phyloP scores from a whole-genome alignment of 129 eudicot species.

The Chrysanthemum makinoi region DNA sequence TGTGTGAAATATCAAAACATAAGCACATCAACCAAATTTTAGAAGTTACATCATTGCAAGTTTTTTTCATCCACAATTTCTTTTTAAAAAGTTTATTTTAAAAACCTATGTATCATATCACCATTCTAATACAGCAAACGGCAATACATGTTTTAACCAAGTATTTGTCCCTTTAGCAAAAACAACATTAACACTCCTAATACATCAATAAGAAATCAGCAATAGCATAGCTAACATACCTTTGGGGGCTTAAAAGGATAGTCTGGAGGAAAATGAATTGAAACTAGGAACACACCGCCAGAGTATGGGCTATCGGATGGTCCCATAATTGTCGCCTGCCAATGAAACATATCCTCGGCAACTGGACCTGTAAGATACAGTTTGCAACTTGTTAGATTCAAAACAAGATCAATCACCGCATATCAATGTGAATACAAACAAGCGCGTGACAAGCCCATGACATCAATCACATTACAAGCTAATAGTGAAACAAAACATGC shows the following conservation, averaged over 20 bases:
- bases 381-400: neutral
- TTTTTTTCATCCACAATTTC: too few relatives aligned
- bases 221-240: slow-evolving; percentile 29
- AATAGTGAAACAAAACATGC: too few relatives aligned
- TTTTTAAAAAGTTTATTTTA: too few relatives aligned
- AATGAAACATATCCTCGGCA: slow-evolving; percentile 73
- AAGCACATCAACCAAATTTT: neutral
- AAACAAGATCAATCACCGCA: neutral
- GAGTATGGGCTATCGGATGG: slow-evolving; percentile 74
- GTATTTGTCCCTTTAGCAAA: neutral
- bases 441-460: neutral
- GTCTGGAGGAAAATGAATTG: slow-evolving; percentile 69
- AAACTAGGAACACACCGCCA: slow-evolving; percentile 68
- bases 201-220: neutral
- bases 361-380: slow-evolving; percentile 55
- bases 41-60: neutral
- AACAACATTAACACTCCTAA: neutral
- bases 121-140: neutral
- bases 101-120: neutral
- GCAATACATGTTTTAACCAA: neutral
- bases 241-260: slow-evolving; percentile 76
- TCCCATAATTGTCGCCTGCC: slow-evolving; percentile 79
- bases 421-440: neutral
- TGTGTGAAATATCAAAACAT: neutral
- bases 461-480: too few relatives aligned